Evolutionary conservation across 1,284 basidiomycete species (phyloP).

Genomic region (Termitomyces sp.): DNA sequence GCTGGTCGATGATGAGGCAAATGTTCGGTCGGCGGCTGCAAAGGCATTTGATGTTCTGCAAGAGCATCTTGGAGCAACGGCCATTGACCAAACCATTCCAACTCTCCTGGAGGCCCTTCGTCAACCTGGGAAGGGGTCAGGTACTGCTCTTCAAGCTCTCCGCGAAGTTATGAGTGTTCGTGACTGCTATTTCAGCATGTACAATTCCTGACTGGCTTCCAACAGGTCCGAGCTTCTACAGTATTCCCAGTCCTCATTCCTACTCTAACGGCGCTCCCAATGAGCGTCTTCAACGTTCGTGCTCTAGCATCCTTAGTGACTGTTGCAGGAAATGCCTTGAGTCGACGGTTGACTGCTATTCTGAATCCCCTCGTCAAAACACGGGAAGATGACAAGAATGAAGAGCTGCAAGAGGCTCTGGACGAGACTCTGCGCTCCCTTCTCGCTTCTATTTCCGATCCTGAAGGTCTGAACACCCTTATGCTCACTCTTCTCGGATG

Average conservation of each 20-base stretch:
- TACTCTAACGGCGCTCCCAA: slow-evolving; percentile 84
- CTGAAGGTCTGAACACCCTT: slow-evolving; percentile 82
- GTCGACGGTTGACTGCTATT: slow-evolving; percentile 74
- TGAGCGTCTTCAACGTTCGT: slow-evolving; percentile 94
- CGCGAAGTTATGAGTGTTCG: slow-evolving; percentile 88
- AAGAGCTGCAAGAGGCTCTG: slow-evolving; percentile 71
- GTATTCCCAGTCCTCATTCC: slow-evolving; percentile 99
- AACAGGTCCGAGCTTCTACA: slow-evolving; percentile 80
- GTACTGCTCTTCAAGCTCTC: slow-evolving; percentile 91
- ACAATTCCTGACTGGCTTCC: slow-evolving; percentile 2
- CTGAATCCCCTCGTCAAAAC: slow-evolving; percentile 73
- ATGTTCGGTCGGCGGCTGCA: slow-evolving; percentile 90
- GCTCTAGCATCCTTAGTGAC: slow-evolving; percentile 88
- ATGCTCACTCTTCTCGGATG: slow-evolving; percentile 90
- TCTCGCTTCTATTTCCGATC: slow-evolving; percentile 73
- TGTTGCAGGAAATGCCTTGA: slow-evolving; percentile 89
- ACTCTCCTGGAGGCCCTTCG: slow-evolving; percentile 91
- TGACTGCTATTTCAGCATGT: not conserved
- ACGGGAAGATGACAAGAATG: slow-evolving; percentile 59
- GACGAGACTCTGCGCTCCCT: slow-evolving; percentile 71
- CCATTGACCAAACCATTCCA: slow-evolving; percentile 96
- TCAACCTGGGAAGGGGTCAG: slow-evolving; percentile 85
- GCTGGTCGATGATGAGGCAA: slow-evolving; percentile 83
- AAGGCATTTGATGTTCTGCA: slow-evolving; percentile 93
- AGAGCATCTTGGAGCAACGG: slow-evolving; percentile 84